Percentiles rank a stretch among this genome's conserved stretches.
Conservation (phyloP, 2,329 filamentous ascomycete genomes). For the Talaromyces sp. region DNA sequence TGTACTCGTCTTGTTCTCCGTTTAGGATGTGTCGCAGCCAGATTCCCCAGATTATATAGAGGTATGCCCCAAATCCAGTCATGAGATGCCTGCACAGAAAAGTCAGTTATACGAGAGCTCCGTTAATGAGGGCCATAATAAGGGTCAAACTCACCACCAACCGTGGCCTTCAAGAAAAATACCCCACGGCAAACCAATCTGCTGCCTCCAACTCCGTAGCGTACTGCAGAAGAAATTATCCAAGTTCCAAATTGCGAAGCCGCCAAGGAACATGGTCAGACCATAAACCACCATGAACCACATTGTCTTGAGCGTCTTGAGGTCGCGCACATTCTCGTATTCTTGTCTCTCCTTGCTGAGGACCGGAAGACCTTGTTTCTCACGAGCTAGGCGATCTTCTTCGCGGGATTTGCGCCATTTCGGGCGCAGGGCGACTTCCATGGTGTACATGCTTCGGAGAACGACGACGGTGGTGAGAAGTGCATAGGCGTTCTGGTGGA, state of each 20-base stretch:
- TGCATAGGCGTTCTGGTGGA: conserved; percentile 77
- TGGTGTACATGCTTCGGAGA: conserved; percentile 68
- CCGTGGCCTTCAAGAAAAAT: conserved; percentile 68
- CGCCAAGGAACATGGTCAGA: conserved; percentile 64
- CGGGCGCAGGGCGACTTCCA: conserved; percentile 63
- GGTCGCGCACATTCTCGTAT: conserved; percentile 52
- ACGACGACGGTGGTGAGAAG: conserved; percentile 66
- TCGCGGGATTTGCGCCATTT: conserved; percentile 48
- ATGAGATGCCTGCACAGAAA: conserved; percentile 60
- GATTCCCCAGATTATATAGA: conserved; percentile 77
- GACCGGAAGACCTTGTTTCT: conserved; percentile 33
- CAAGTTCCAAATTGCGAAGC: conserved; percentile 71
- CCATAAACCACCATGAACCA: conserved; percentile 69
- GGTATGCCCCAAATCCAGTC: conserved; percentile 77
- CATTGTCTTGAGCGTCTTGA: conserved; percentile 60
- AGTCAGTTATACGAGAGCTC: neutral
- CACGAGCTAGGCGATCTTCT: conserved; percentile 40
- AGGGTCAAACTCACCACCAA: conserved; percentile 55
- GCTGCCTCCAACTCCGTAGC: conserved; percentile 60
- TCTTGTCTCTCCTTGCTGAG: conserved; percentile 42
- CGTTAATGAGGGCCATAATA: neutral
- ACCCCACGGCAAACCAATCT: conserved; percentile 73
- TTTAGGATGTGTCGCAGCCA: conserved; percentile 76
- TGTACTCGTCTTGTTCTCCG: conserved; percentile 64
- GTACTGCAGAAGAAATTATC: conserved; percentile 71